A percentile compares a stretch with the other conserved stretches of the same genome.
phyloP scores from a whole-genome alignment of 176 grass and related monocot genomes.

The Eragrostis curvula region DNA sequence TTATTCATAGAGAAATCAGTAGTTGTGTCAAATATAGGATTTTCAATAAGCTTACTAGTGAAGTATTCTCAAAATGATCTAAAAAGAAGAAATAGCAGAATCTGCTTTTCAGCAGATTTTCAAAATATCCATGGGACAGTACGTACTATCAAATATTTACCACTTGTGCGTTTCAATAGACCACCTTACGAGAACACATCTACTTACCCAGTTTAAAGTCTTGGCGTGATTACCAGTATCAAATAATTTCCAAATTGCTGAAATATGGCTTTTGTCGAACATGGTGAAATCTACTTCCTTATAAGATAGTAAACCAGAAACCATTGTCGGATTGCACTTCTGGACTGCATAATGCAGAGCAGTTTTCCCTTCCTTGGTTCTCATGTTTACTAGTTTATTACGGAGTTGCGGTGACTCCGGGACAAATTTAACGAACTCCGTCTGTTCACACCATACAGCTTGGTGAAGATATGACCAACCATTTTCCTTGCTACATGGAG shows the following conservation, averaged over 20 bases:
- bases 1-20: too few relatives aligned
- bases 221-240: background rate
- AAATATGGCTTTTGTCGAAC: rapidly evolving
- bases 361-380: background rate
- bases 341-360: background rate
- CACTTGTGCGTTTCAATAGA: too few relatives aligned
- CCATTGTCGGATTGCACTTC: background rate
- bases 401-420: background rate
- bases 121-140: too few relatives aligned
- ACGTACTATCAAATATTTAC: too few relatives aligned
- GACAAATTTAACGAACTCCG: background rate
- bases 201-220: background rate
- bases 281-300: background rate
- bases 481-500: background rate
- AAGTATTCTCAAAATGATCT: too few relatives aligned
- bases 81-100: too few relatives aligned
- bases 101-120: too few relatives aligned
- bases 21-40: too few relatives aligned
- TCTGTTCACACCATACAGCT: rapidly evolving
- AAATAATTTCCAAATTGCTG: background rate
- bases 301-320: background rate
- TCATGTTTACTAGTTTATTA: background rate
- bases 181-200: background rate
- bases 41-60: too few relatives aligned
- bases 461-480: background rate